Evolutionary conservation across 352 stramenopile genomes (phyloP), one percentile per base, ranked within the genome.

Genomic region (Pythium brachiatum): DNA sequence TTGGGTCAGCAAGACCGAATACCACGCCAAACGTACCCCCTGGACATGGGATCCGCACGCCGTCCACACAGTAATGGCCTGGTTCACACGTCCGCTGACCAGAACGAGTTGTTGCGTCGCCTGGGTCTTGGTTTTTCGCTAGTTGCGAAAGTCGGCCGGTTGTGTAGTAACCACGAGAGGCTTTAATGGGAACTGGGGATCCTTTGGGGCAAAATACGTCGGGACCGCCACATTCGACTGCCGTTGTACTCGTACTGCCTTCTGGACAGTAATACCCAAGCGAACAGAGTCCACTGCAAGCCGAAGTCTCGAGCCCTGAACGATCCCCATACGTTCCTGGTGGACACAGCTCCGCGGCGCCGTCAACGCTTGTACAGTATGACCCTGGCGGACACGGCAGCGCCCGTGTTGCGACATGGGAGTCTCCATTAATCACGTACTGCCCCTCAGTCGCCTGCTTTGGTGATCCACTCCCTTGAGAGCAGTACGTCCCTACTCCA

Each of bases 251-350:
- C 25, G 75, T 83, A 57, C 71, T 87, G 15, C 77, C 80, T 21
- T 44, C 51, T 0, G 78, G 70, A 32, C 86, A 95, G 57, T 75
- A 93, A 53, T 79, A 89, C 3, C 86, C 86, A 16, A 61, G 53
- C 15, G 62, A 48, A 55, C 83, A 94, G 6, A n/a, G 32, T 0
- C 78, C 86, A 15, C 76, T 78, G 26, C 86, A 93, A 0, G 62
- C 46, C 11, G 75, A 55, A 5, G 50, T 73, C 3, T 51, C 27
- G n/a, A 96, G 72, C 0, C 74, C 70, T 0, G 48, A 60, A 8
- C 38, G 53, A 26, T 77, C 73, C 9, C 89, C 89, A 47, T 83
- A 97, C 0, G 74, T 90, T 20, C 86, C 86, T 18, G 65, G 60
- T 7, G 78, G 79, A 62, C 84, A 94, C 15, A 82, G 56, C 54